Evolutionary conservation across 2,329 filamentous ascomycete species (phyloP).

Genomic region (Neurospora crassa): DNA sequence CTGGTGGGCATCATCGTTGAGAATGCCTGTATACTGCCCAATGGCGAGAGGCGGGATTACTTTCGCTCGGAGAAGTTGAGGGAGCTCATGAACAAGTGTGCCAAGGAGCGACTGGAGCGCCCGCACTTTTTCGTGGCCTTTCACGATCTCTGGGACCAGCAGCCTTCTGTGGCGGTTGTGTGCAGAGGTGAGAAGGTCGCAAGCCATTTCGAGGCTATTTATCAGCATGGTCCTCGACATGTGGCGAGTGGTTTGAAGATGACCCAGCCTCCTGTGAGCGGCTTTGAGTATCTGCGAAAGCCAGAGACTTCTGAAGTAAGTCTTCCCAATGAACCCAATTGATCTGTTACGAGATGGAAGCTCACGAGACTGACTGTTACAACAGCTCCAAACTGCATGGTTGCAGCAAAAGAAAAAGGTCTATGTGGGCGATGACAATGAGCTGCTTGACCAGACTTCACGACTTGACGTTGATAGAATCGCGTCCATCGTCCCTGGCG

Average conservation of each 20-base stretch:
- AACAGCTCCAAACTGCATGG: slow-evolving; percentile 22
- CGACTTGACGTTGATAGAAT: slow-evolving; percentile 18
- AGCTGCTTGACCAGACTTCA: slow-evolving; percentile 7
- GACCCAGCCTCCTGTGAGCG: slow-evolving; percentile 19
- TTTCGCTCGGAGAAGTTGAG: slow-evolving; percentile 30
- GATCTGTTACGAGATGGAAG: not conserved
- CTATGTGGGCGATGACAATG: slow-evolving; percentile 8
- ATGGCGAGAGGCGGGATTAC: slow-evolving; percentile 32
- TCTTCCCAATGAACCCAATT: not conserved
- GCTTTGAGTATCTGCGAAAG: slow-evolving; percentile 27
- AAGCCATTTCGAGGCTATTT: slow-evolving; percentile 26
- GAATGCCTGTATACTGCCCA: slow-evolving; percentile 30
- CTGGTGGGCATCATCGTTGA: slow-evolving; percentile 30
- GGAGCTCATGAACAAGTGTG: slow-evolving; percentile 21
- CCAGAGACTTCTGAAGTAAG: slow-evolving; percentile 21
- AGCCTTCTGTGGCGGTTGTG: slow-evolving; percentile 25
- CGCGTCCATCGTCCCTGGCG: slow-evolving; percentile 17
- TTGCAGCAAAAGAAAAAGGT: slow-evolving; percentile 18
- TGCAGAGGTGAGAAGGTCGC: slow-evolving; percentile 27
- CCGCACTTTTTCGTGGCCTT: slow-evolving; percentile 29
- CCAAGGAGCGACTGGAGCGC: slow-evolving; percentile 21
- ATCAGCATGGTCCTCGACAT: slow-evolving; percentile 22
- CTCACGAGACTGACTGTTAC: not conserved
- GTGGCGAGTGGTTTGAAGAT: slow-evolving; percentile 1
- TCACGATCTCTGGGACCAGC: slow-evolving; percentile 24